A percentile compares a stretch with the other conserved stretches of the same genome.
Evolutionary conservation across 441 rosid genomes (phyloP).

Genomic region (Euphorbia schlechtendalii): DNA sequence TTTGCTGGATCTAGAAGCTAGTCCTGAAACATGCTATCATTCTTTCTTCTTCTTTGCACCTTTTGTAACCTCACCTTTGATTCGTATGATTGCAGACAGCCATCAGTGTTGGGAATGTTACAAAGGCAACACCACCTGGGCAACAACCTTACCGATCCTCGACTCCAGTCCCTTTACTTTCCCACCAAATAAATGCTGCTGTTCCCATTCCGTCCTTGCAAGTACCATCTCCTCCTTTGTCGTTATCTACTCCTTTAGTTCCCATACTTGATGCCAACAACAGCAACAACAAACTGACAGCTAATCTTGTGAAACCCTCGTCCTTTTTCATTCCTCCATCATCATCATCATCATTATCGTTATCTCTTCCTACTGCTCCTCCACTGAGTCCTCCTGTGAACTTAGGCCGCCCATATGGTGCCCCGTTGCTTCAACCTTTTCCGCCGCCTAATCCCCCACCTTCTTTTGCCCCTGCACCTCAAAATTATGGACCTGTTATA

Average conservation of each 20-base stretch:
- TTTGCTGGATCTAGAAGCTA: neutral
- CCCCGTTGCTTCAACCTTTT: constrained; percentile 90
- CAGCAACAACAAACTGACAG: constrained; percentile 30
- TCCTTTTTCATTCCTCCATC: constrained; percentile 52
- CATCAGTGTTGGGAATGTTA: constrained; percentile 42
- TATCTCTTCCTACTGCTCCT: constrained; percentile 51
- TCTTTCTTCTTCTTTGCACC: neutral
- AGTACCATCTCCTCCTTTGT: constrained; percentile 34
- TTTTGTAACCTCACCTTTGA: neutral
- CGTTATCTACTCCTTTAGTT: constrained; percentile 45
- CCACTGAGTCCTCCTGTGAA: constrained; percentile 43
- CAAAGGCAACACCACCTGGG: constrained; percentile 33
- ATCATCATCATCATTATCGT: constrained; percentile 33
- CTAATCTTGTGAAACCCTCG: constrained; percentile 72
- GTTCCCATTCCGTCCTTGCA: constrained; percentile 43
- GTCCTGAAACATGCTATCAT: neutral
- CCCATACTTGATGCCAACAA: constrained; percentile 38
- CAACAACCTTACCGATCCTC: constrained; percentile 48
- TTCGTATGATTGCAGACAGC: constrained; percentile 51
- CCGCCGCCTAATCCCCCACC: constrained; percentile 90
- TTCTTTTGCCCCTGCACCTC: constrained; percentile 59
- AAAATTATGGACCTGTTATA: constrained; percentile 38
- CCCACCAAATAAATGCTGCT: constrained; percentile 32
- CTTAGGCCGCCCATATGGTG: constrained; percentile 58
- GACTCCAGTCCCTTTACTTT: constrained; percentile 34